These are phyloP conservation scores for Colletotrichum ledebouriae DNA, from an alignment of 2,329 filamentous ascomycete genomes.

Conservation along the genomic window DNA sequence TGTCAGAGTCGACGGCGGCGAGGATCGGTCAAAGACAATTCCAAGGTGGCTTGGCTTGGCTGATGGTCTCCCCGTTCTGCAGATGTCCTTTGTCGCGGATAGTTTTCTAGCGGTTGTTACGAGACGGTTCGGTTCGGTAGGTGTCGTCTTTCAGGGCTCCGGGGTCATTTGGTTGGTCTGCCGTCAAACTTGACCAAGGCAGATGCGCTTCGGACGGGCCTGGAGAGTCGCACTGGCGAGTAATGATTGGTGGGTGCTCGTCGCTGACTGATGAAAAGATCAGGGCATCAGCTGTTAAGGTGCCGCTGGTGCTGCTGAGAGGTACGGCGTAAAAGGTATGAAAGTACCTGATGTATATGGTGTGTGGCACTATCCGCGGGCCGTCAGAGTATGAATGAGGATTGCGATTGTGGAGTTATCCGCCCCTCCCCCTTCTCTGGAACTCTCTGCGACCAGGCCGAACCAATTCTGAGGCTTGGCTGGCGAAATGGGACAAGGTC, in stretches of 20 bases:
- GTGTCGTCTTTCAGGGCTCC: slow-evolving; percentile 26
- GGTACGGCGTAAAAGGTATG: no score
- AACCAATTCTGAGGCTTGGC: slow-evolving; percentile 17
- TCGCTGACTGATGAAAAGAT: not conserved
- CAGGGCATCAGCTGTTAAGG: not conserved
- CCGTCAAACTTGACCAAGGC: slow-evolving; percentile 19
- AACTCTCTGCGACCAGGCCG: slow-evolving; percentile 4
- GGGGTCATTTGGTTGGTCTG: slow-evolving; percentile 17
- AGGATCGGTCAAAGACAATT: not conserved
- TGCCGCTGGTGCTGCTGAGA: not conserved
- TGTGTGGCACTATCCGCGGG: no score
- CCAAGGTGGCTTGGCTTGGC: slow-evolving; percentile 21
- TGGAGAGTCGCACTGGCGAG: slow-evolving; percentile 29
- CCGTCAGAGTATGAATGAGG: not conserved
- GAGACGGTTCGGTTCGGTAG: slow-evolving; percentile 16
- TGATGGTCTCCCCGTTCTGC: slow-evolving; percentile 13
- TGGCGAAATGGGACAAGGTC: slow-evolving; percentile 13
- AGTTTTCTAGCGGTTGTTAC: slow-evolving; percentile 13
- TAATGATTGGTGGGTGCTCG: slow-evolving; percentile 32
- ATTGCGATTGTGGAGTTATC: slow-evolving; percentile 10
- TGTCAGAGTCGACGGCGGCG: slow-evolving; percentile 22
- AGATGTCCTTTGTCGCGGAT: slow-evolving; percentile 16
- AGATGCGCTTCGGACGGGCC: not conserved
- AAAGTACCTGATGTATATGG: no score
- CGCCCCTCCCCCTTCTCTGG: not conserved